Conservation (phyloP, 176 grass and related monocot genomes). For the Eragrostis curvula region DNA sequence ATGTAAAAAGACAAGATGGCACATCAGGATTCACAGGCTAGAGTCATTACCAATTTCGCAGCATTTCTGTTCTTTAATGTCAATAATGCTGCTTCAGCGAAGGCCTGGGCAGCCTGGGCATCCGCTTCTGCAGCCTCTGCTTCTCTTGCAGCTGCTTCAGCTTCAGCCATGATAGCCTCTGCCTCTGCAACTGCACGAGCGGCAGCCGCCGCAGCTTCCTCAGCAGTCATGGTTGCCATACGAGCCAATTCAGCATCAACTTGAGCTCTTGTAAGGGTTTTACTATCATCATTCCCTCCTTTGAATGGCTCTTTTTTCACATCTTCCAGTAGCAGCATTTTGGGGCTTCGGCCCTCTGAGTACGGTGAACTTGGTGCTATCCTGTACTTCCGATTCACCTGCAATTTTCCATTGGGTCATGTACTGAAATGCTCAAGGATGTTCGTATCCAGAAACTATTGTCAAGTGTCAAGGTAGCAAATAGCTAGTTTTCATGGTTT, state of each 20-base stretch:
- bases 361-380: constrained; percentile 63
- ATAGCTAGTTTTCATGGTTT: constrained; percentile 13
- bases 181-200: constrained; percentile 85
- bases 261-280: constrained; percentile 59
- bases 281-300: constrained; percentile 54
- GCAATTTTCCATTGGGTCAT: constrained; percentile 21
- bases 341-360: constrained; percentile 60
- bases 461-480: background rate
- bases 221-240: constrained; percentile 75
- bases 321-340: constrained; percentile 66
- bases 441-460: background rate
- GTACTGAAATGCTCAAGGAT: constrained; percentile 20
- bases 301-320: constrained; percentile 48
- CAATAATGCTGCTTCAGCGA: constrained; percentile 67
- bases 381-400: constrained; percentile 91
- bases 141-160: constrained; percentile 77
- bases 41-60: constrained; percentile 59
- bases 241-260: constrained; percentile 73
- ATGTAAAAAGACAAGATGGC: background rate
- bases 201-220: constrained; percentile 64
- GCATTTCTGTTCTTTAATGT: constrained; percentile 68
- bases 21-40: constrained; percentile 8
- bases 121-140: constrained; percentile 86
- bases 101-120: constrained; percentile 77
- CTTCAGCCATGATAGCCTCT: constrained; percentile 82